These are phyloP conservation scores for Calcarisporium arbuscula DNA, from an alignment of 2,329 filamentous ascomycete genomes.

Conservation along the genomic window DNA sequence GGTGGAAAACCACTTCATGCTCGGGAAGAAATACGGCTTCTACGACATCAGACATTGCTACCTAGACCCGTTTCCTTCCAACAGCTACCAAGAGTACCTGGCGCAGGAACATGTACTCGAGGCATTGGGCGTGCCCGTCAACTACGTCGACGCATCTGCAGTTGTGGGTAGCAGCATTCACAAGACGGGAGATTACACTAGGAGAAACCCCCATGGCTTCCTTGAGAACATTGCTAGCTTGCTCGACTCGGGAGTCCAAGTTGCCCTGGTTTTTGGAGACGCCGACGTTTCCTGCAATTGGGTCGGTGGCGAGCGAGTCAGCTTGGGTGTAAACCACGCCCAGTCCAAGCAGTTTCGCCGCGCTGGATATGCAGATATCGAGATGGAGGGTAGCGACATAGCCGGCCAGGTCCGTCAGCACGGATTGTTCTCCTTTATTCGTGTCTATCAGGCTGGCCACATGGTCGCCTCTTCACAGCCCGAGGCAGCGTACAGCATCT, in stretches of 20 bases:
- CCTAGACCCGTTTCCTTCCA: slow-evolving; percentile 1
- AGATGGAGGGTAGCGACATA: slow-evolving; percentile 60
- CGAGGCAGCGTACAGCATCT: no score
- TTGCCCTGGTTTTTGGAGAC: slow-evolving; percentile 67
- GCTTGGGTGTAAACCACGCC: slow-evolving; percentile 51
- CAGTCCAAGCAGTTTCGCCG: slow-evolving; percentile 49
- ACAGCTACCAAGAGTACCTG: background rate
- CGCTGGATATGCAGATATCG: slow-evolving; percentile 67
- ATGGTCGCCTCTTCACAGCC: slow-evolving; percentile 57
- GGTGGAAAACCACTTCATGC: no score
- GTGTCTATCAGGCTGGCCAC: slow-evolving; percentile 62
- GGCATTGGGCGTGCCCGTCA: slow-evolving; percentile 1
- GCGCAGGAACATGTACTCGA: background rate
- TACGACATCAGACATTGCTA: slow-evolving; percentile 1
- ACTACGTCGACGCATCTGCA: background rate
- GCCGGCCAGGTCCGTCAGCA: slow-evolving; percentile 71
- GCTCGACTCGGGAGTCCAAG: slow-evolving; percentile 59
- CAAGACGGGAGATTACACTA: slow-evolving; percentile 1
- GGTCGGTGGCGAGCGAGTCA: slow-evolving; percentile 69
- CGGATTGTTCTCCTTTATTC: slow-evolving; percentile 65
- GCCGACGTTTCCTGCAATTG: slow-evolving; percentile 61
- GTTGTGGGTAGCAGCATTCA: background rate
- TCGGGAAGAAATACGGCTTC: background rate
- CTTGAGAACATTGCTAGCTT: no score
- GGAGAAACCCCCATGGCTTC: no score